Evolutionary conservation across 345 rosid genomes (phyloP), one percentile per base, ranked within the genome.

Genomic region (Eucalyptus pauciflora): DNA sequence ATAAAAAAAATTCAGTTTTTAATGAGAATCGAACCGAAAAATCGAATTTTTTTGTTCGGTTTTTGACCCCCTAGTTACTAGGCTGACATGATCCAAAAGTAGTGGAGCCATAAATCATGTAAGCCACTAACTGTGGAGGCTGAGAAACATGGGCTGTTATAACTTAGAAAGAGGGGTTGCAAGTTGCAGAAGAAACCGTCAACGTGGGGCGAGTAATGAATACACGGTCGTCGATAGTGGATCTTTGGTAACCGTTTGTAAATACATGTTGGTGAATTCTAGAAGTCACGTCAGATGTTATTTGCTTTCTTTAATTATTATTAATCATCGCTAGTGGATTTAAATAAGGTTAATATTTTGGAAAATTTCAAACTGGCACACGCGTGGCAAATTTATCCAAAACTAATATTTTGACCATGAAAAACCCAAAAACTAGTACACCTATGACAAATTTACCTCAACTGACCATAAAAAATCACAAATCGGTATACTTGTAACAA

Each of bases 371-470:
- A 50, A 50, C 0, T 2, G 0, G 7, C 15, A 15, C 1, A 15
- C 1, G 0, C 16, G 8, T 16, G 1, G 3, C 4, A 51, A 51
- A 51, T 51, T 51, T 51, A 51, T 0, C 18, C 0, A 0, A 15
- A 50, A 50, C 0, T 50, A 50, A 14, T 50, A 14, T 50, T 14
- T 6, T 15, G 1, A 50, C 0, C 15, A 49, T 49, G 2, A 49
- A 50, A 50, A 50, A 50, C 6, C 0, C 6, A 0, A 50, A 50
- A 50, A 50, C 0, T 5, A 2, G 1, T 4, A 45, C 2, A 45
- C 8, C 8, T 45, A 7, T 45, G 8, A 45, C 8, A 45, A 45
- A 8, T 8, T 45, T 45, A 45, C 9, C 45, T 2, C 2, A 43
- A 43, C 2, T 7, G 45, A 43, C 8, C 45, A 43, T 7, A 45